phyloP scores from a whole-genome alignment of 352 stramenopile genomes.

The Phytophthora pistaciae region DNA sequence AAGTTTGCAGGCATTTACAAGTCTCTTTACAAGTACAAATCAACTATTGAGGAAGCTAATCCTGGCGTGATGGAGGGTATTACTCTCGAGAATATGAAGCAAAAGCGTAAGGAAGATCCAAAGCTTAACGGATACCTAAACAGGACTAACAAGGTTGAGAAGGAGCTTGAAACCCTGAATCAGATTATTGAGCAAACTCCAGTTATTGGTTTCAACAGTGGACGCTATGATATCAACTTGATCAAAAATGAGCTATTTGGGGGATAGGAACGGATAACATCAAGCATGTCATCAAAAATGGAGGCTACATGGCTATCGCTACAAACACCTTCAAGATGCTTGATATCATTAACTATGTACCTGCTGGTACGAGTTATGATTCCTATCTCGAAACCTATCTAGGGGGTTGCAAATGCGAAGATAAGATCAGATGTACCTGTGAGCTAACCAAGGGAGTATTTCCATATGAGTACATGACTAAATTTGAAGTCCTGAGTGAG shows the following conservation, averaged over 20 bases:
- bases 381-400: slow-evolving; percentile 44
- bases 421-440: slow-evolving; percentile 41
- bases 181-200: no score
- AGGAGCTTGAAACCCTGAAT: no score
- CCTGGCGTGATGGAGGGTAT: neutral
- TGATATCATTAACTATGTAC: slow-evolving; percentile 43
- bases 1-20: neutral
- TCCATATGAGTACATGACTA: slow-evolving; percentile 45
- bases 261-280: slow-evolving; percentile 13
- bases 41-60: neutral
- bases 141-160: no score
- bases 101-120: neutral
- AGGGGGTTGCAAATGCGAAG: slow-evolving; percentile 34
- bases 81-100: neutral
- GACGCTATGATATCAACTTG: neutral
- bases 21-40: neutral
- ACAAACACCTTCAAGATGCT: slow-evolving; percentile 38
- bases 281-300: slow-evolving; percentile 29
- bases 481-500: slow-evolving; percentile 35
- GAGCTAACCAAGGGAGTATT: slow-evolving; percentile 36
- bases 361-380: slow-evolving; percentile 37
- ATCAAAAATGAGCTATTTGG: slow-evolving; percentile 12
- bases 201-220: neutral
- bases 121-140: neutral
- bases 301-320: slow-evolving; percentile 26